Base-by-base conservation (phyloP, 2,329 filamentous ascomycete genomes). In the Aspergillus hortae region DNA sequence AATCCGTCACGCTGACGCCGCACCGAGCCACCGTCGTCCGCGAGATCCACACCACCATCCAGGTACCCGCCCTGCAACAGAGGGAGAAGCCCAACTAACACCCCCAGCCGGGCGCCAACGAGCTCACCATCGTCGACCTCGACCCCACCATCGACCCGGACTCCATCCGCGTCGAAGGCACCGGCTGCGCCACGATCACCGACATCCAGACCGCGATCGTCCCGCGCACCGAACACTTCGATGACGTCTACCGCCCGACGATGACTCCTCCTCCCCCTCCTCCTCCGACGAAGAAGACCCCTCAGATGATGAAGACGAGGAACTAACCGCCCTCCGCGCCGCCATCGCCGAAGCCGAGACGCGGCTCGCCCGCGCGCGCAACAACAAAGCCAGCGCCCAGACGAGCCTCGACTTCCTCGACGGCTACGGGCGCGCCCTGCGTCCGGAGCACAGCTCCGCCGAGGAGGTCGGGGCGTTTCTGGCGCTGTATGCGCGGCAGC, bases 1-100 rank as follows among this genome's bases (percentile, higher is more conserved):
- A 80, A 46, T 80, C 79, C 0, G 84, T 89, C 14, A 84, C 80
- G 0, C 75, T 89, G 38, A 87, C 85, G 53, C 84, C 85, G 0
- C 74, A 74, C 2, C 74, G 80, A 56, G 85, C 85, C 1, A 83
- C 85, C 44, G 67, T 88, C 27, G 75, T 80, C 11, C 78, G 84
- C 23, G 81, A 86, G 48, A 78, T 88, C 62, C 79, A 80, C 56
- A 71, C 86, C 14, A 59, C 63, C 1, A 73, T 84, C 17, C 72
- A 76, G 63, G 73, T 77, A 64, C 2, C 25, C 11, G 15, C 19
- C 19, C 6, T 30, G 27, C 33, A 42, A 4, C 14, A 33, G 35
- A 23, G 33, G 19, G 23, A 23, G 55, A 42, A 55, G 11, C 27
- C 44, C 4, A 43, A 23, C 48, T 46, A 36, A 51, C 15, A 25